phyloP scores from a whole-genome alignment of 1,139 yeast genomes.

The Diutina sp. region DNA sequence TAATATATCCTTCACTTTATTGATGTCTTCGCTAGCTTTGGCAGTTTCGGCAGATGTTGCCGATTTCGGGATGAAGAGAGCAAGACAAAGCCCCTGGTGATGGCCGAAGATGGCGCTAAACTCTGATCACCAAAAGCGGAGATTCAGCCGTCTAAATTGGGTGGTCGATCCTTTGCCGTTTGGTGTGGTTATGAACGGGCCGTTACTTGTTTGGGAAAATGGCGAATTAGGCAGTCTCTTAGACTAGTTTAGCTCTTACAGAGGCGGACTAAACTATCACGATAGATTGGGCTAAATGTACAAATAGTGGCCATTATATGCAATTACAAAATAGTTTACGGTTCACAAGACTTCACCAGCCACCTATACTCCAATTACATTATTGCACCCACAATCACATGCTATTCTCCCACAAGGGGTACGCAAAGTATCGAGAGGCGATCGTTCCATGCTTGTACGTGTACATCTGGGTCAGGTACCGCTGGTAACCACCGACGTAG shows the following conservation, averaged over 20 bases:
- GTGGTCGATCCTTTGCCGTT: neutral
- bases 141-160: neutral
- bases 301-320: no score
- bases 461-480: neutral
- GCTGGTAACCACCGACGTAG: neutral
- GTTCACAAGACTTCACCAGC: no score
- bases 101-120: neutral
- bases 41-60: neutral
- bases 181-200: neutral
- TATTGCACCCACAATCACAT: neutral
- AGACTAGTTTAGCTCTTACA: neutral
- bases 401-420: neutral
- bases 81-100: neutral
- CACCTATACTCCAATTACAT: no score
- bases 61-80: neutral
- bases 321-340: no score
- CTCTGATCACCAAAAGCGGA: neutral
- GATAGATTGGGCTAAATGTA: neutral
- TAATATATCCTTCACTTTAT: no score
- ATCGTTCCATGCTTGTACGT: neutral
- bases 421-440: neutral
- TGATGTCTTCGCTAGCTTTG: no score
- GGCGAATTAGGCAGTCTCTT: neutral
- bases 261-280: neutral
- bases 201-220: neutral